Conservation (phyloP, 352 stramenopile genomes). For the Phytophthora citricola region DNA sequence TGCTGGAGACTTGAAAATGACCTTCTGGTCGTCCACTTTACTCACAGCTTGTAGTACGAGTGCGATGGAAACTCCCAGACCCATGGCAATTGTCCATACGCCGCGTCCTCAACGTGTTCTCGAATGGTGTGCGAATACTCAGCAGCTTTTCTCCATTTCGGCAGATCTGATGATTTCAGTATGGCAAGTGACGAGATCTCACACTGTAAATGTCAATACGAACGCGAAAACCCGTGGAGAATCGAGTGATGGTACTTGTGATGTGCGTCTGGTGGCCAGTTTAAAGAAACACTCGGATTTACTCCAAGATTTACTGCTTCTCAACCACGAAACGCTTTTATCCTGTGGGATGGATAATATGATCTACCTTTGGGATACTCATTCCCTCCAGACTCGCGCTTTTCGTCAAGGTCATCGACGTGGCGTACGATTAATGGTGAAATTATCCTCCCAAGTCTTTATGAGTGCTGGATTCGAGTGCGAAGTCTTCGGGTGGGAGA, state of each 20-base stretch:
- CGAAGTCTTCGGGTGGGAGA: conserved; percentile 80
- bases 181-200: conserved; percentile 52
- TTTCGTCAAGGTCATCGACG: conserved; percentile 65
- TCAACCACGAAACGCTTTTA: conserved; percentile 73
- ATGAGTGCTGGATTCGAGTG: conserved; percentile 78
- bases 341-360: conserved; percentile 82
- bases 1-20: conserved; percentile 78
- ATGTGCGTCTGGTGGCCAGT: conserved; percentile 58
- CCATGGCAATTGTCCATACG: conserved; percentile 71
- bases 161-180: conserved; percentile 75
- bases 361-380: conserved; percentile 78
- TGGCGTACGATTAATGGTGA: conserved; percentile 66
- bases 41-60: conserved; percentile 69
- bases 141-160: conserved; percentile 76
- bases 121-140: conserved; percentile 64
- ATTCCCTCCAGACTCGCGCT: conserved; percentile 51
- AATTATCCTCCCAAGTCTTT: conserved; percentile 75
- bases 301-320: conserved; percentile 73
- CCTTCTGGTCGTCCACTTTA: conserved; percentile 72
- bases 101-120: conserved; percentile 73
- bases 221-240: conserved; percentile 25
- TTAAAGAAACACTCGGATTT: conserved; percentile 78
- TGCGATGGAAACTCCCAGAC: conserved; percentile 65
- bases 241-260: conserved; percentile 48
- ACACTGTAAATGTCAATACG: conserved; percentile 14